Evolutionary conservation across 331 rosid species (phyloP).

Genomic region (Phaseolus coccineus): DNA sequence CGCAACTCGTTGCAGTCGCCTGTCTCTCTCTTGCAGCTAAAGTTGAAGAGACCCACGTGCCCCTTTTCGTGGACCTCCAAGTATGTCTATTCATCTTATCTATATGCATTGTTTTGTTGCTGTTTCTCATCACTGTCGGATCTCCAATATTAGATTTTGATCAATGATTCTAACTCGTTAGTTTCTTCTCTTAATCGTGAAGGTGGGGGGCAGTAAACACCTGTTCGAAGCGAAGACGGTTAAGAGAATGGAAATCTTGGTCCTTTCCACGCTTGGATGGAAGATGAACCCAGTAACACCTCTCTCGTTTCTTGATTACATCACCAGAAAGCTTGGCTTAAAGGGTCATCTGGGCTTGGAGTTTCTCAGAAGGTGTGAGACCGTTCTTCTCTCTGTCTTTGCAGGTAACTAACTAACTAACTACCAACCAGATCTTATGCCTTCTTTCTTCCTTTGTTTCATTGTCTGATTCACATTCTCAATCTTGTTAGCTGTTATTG

Average conservation of each 20-base stretch:
- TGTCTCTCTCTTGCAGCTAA: conserved; percentile 87
- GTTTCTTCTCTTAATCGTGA: background rate
- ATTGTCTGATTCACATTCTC: background rate
- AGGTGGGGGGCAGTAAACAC: conserved; percentile 73
- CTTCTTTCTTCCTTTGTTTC: background rate
- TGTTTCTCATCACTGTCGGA: background rate
- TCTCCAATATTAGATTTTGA: background rate
- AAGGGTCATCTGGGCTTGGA: conserved; percentile 69
- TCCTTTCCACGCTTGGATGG: conserved; percentile 87
- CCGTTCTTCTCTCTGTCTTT: conserved; percentile 59
- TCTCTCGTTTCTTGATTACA: conserved; percentile 74
- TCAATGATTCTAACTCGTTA: background rate
- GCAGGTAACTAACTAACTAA: conserved; percentile 50
- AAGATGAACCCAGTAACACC: conserved; percentile 87
- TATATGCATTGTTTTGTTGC: background rate
- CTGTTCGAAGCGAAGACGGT: conserved; percentile 77
- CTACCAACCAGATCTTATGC: conserved; percentile 4
- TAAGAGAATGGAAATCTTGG: conserved; percentile 82
- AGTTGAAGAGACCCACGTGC: conserved; percentile 85
- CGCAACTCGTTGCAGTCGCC: conserved; percentile 74
- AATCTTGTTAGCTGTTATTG: background rate
- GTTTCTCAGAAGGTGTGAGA: conserved; percentile 70
- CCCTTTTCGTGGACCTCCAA: conserved; percentile 70
- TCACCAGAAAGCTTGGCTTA: conserved; percentile 74
- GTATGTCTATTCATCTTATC: conserved; percentile 36